A percentile compares a stretch with the other conserved stretches of the same genome.
Conservation (phyloP, 1,139 yeast genomes). For the Scheffersomyces cryptocercus region DNA sequence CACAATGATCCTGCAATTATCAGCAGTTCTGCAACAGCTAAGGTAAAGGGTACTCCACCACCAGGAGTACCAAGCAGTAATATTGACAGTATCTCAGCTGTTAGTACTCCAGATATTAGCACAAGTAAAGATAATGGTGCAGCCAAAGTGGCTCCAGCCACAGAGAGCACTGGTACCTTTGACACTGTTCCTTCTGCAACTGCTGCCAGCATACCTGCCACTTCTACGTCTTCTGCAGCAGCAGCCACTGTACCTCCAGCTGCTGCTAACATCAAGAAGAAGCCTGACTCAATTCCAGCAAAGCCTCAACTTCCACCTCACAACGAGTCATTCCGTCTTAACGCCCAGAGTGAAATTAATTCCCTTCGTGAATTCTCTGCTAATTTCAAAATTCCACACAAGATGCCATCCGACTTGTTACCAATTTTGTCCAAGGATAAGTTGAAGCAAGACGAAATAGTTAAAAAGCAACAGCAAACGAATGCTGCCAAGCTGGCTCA, state of each 20-base stretch:
- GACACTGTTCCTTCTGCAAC: not conserved
- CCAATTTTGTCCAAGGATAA: constrained; percentile 75
- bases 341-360: constrained; percentile 68
- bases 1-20: constrained; percentile 81
- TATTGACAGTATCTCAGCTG: not conserved
- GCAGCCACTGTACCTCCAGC: constrained; percentile 17
- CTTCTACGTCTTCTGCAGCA: constrained; percentile 1
- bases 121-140: not conserved
- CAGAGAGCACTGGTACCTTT: not conserved
- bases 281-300: constrained; percentile 35
- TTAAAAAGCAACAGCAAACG: constrained; percentile 32
- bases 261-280: constrained; percentile 7
- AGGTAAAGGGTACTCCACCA: constrained; percentile 5
- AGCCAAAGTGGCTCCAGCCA: not conserved
- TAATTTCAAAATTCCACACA: constrained; percentile 74
- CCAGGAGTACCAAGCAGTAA: not conserved
- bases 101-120: constrained; percentile 3
- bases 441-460: constrained; percentile 61
- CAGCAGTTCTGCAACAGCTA: constrained; percentile 45
- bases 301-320: constrained; percentile 30
- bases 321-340: constrained; percentile 47
- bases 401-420: constrained; percentile 72
- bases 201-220: not conserved
- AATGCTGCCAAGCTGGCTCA: constrained; percentile 1
- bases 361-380: constrained; percentile 84